Evolutionary conservation across 495 filamentous ascomycete species (phyloP).

Genomic region (Aspergillus taichungensis): DNA sequence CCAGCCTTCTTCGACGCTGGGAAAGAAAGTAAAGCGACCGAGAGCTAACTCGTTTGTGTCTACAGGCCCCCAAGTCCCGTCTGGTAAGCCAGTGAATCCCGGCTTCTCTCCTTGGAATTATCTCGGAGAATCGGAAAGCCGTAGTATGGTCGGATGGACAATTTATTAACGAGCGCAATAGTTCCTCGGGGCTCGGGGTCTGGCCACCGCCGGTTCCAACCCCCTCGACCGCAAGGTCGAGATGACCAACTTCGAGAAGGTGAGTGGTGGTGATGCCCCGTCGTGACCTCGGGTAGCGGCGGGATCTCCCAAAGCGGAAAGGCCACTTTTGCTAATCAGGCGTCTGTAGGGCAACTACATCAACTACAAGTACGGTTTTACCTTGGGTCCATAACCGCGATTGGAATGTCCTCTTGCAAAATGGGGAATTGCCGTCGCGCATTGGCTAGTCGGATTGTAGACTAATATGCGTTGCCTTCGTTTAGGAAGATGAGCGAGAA

Average conservation of each 20-base stretch:
- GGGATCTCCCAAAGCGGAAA: slow-evolving; percentile 4
- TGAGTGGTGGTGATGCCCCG: slow-evolving; percentile 19
- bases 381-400: neutral
- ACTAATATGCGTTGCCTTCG: slow-evolving; percentile 29
- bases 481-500: slow-evolving; percentile 98
- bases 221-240: slow-evolving; percentile 70
- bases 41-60: slow-evolving; percentile 18
- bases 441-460: neutral
- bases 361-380: slow-evolving; percentile 57
- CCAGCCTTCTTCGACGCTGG: neutral
- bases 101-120: slow-evolving; percentile 2
- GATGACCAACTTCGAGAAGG: slow-evolving; percentile 71
- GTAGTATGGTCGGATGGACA: slow-evolving; percentile 10
- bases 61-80: slow-evolving; percentile 42
- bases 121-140: neutral
- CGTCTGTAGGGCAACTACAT: slow-evolving; percentile 59
- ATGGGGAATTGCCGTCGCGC: too few relatives aligned
- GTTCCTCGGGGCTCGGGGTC: slow-evolving; percentile 43
- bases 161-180: slow-evolving; percentile 21
- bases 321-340: slow-evolving; percentile 12
- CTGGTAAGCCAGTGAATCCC: slow-evolving; percentile 38
- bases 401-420: too few relatives aligned
- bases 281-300: slow-evolving; percentile 1
- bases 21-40: neutral
- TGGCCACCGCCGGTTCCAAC: slow-evolving; percentile 54